Base-by-base conservation (phyloP, 2,329 filamentous ascomycete species). In the Botryotinia convoluta region DNA sequence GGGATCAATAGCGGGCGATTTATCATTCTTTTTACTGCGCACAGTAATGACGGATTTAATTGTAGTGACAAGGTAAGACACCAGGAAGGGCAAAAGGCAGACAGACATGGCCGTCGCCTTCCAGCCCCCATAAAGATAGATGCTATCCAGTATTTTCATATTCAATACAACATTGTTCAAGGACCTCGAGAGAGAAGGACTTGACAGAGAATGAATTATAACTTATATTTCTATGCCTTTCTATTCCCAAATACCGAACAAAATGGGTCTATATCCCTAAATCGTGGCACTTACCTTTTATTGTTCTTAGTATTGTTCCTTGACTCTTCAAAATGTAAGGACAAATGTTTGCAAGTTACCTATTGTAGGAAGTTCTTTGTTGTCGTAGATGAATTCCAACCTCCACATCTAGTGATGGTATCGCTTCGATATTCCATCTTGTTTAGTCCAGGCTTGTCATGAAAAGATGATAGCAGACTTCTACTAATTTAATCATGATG, bases 1-100 rank as follows among this genome's bases (percentile, higher is more conserved):
- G 1, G 77, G 77, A 14, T 74, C 65, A n/a, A 76, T 74, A 3
- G 77, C 76, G 7, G 75, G 75, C 18, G 54, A 45, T 69, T 73
- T 76, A 16, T 37, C 48, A 37, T 72, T 45, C 14, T 71, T 48
- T 59, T 65, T 74, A n/a, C 62, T 48, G 32, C 20, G n/a, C 22
- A 76, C 45, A 16, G 68, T 29, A 22, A 72, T 35, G 22, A 12
- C 59, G 10, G 74, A 76, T 37, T 29, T 44, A n/a, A 74, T 12
- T 12, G 72, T 71, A 7, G 72, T 76, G 44, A 74, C 57, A 2
- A 74, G 10, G 29, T 71, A 65, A 6, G 73, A 74, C 1, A 72
- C 5, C 10, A 74, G 3, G n/a, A 75, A 72, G 14, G 69, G 67
- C 22, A 37, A 68, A 32, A 75, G n/a, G 26, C 72, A 44, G 16